Base-by-base conservation (phyloP, 2,329 filamentous ascomycete species). In the Rutstroemia sp. region DNA sequence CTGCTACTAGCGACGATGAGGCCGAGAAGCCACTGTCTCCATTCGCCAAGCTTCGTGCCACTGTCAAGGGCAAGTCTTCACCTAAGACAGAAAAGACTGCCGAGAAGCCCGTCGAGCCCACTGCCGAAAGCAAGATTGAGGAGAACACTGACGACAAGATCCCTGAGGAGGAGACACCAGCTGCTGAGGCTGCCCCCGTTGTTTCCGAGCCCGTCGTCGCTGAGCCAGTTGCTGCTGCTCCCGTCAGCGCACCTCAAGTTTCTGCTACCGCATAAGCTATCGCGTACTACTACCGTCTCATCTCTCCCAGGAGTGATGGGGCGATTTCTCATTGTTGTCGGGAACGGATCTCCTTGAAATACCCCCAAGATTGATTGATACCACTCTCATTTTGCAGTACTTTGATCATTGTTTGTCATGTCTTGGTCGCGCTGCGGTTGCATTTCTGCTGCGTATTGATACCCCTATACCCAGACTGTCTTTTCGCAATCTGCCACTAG, bases 1-100 rank as follows among this genome's bases (percentile, higher is more conserved):
- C 61, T n/a, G 57, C 57, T 10, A 64, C 63, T 47, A 63, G 62
- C 25, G 79, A 82, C 64, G 68, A 72, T 51, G 77, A 79, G 61
- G 69, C 75, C 58, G 66, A 69, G 59, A 68, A 69, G 57, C 64
- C 66, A 48, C 62, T 63, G 52, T 69, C 67, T 41, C 66, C 68
- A 47, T 70, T 71, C 58, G 64, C 67, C 58, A 70, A 68, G 64
- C 65, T 72, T 56, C 63, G 65, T 61, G 65, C 65, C 34, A 71
- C 69, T 25, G 66, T 71, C 47, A 70, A 69, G 64, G 63, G 63
- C 52, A 69, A 69, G 59, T 59, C 65, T 41, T 63, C 66, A 17
- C 64, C 64, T 27, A 70, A 77, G 64, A 73, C 78, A 76, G 80
- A 73, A 75, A 75, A 68, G 69, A 64, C 62, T 69, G 73, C 73